A percentile compares a stretch with the other conserved stretches of the same genome.
Conservation (phyloP, 78 protist species). For the Guillardia theta region DNA sequence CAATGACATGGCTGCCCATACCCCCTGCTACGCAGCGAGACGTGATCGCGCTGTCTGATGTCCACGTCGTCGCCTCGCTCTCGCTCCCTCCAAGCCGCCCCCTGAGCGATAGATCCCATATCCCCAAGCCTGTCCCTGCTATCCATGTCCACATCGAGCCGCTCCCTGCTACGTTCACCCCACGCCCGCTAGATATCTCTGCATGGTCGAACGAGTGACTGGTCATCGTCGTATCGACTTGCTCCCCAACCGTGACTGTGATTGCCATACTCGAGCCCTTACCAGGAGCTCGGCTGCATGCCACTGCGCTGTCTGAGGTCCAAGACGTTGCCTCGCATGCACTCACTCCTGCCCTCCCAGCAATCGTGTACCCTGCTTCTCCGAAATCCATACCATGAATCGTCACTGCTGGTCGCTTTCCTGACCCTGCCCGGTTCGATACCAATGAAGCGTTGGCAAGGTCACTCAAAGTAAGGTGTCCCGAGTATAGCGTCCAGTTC, state of each 20-base stretch:
- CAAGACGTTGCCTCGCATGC: background rate
- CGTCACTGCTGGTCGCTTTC: background rate
- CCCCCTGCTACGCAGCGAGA: background rate
- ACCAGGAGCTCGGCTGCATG: background rate
- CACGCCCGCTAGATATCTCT: background rate
- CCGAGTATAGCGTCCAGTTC: too few relatives aligned
- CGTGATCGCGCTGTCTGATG: background rate
- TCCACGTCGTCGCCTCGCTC: background rate
- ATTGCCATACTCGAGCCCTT: background rate
- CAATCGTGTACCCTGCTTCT: background rate
- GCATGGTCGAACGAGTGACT: background rate
- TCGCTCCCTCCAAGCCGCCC: background rate
- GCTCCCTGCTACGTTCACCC: background rate
- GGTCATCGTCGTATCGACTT: background rate
- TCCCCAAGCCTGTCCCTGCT: background rate
- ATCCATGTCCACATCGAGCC: background rate
- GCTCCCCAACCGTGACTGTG: background rate
- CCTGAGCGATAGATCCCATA: background rate
- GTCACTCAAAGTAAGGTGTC: too few relatives aligned
- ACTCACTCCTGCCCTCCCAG: background rate
- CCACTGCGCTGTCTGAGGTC: background rate
- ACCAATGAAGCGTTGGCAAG: too few relatives aligned
- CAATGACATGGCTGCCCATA: background rate
- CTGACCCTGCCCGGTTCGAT: background rate
- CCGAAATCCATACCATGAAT: background rate